Conservation (phyloP, 2,329 filamentous ascomycete genomes). For the Trichophyton mentagrophytes region DNA sequence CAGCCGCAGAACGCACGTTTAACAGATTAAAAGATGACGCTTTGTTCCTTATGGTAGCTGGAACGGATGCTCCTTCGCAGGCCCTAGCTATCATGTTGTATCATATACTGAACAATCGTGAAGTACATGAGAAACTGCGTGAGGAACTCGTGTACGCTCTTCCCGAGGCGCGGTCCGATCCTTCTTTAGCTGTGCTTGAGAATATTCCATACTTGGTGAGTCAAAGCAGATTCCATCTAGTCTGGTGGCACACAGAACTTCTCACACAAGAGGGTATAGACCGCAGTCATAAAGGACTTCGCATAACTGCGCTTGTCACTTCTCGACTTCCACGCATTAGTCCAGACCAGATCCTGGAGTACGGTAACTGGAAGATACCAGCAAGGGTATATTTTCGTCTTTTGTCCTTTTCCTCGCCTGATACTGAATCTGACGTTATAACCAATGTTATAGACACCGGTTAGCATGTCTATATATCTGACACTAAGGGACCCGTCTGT, state of each 20-base stretch:
- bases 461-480: conserved; percentile 16
- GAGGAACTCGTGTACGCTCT: conserved; percentile 16
- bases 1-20: conserved; percentile 15
- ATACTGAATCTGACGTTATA: not conserved
- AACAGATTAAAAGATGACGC: conserved; percentile 19
- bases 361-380: conserved; percentile 14
- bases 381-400: conserved; percentile 11
- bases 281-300: conserved; percentile 19
- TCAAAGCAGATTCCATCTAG: not conserved
- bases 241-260: not conserved
- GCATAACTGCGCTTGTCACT: conserved; percentile 14
- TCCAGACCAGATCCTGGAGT: conserved; percentile 13
- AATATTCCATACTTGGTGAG: conserved; percentile 1
- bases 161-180: conserved; percentile 8
- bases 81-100: conserved; percentile 18
- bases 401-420: not conserved
- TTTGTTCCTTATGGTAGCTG: conserved; percentile 18
- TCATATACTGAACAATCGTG: conserved; percentile 18
- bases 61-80: conserved; percentile 19
- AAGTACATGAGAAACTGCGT: conserved; percentile 14
- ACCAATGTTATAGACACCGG: conserved; percentile 9
- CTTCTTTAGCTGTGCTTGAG: not conserved
- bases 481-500: conserved; percentile 13
- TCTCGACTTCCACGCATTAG: conserved; percentile 15
- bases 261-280: not conserved